Base-by-base conservation (phyloP, 768 basidiomycete species). In the Cantharellus cinnabarinus region DNA sequence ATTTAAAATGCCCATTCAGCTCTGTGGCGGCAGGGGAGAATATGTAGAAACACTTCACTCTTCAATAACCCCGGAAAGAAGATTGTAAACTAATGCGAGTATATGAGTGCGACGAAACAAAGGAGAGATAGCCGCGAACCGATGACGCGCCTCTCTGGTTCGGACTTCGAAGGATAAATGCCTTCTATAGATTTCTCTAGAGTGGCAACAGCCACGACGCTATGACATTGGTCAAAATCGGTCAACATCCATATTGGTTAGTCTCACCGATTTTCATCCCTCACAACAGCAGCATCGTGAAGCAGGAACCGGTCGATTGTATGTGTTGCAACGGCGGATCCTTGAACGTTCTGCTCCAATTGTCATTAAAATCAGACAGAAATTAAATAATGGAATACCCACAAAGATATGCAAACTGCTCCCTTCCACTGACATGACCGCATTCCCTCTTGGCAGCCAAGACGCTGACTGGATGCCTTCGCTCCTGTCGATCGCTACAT, bases 211-310 rank as follows among this genome's bases (percentile, higher is more conserved):
- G 78, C 81, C 34, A 87, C 70, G 57, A 86, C 71, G 7, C 52
- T 54, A 37, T 37, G 52, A 37, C 7, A 10, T 48, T 10, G 52
- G 35, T 54, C 10, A 54, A 37, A 37, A 37, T 10, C 52, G 35
- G 38, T 37, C 7, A 10, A 1, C 35, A 37, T 37, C 14, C 7
- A 37, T 54, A 7, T 10, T 10, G 1, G 10, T 14, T 7, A 54
- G 35, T 14, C 38, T 54, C 52, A 54, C 60, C 82, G 76, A 44
- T 71, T 67, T 20, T 74, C 73, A 65, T 85, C 83, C 2, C 79
- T 78, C 0, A 82, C 83, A 2, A 85, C 74, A 3, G 81, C 79
- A 37, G 85, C 79, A 65, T 85, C 82, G 64, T 83, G 82, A 4
- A 85, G 70, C 59, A 77, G 76, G 72, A 86, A 75, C 29, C 74